phyloP scores from a whole-genome alignment of 2,329 filamentous ascomycete genomes.

The Metarhizium guizhouense region DNA sequence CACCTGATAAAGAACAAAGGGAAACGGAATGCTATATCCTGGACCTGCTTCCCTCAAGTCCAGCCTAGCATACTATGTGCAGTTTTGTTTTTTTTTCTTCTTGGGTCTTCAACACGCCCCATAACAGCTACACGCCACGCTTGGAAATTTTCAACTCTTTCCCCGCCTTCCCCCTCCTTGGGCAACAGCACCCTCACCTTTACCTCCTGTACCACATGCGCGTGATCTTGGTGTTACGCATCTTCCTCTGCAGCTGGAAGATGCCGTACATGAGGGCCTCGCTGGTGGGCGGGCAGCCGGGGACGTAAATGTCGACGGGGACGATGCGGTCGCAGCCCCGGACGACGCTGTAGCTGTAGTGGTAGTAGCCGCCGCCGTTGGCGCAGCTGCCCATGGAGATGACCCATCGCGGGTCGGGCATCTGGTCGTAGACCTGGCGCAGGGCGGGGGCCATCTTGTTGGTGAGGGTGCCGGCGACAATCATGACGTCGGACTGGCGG shows the following conservation, averaged over 20 bases:
- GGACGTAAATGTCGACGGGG: constrained; percentile 73
- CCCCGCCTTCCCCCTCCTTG: neutral
- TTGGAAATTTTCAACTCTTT: no score
- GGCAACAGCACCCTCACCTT: neutral
- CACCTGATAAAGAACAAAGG: neutral
- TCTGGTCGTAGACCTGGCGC: constrained; percentile 89
- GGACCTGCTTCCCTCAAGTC: neutral
- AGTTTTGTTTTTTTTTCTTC: no score
- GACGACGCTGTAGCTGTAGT: constrained; percentile 74
- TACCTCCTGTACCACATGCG: constrained; percentile 52
- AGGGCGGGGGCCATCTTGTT: constrained; percentile 95
- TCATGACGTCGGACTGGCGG: constrained; percentile 86
- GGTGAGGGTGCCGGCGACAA: constrained; percentile 83
- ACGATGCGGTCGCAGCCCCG: constrained; percentile 69
- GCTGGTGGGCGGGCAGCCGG: constrained; percentile 57
- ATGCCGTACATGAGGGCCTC: constrained; percentile 61
- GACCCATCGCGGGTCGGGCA: constrained; percentile 87
- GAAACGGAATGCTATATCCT: neutral
- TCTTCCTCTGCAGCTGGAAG: constrained; percentile 71
- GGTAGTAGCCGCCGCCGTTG: constrained; percentile 79
- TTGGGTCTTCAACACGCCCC: neutral
- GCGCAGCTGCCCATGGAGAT: constrained; percentile 76
- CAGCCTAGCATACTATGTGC: neutral
- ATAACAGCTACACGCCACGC: neutral
- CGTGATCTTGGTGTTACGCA: constrained; percentile 50